These are phyloP conservation scores for Abrus precatorius DNA, from an alignment of 306 rosid genomes.

Conservation along the genomic window DNA sequence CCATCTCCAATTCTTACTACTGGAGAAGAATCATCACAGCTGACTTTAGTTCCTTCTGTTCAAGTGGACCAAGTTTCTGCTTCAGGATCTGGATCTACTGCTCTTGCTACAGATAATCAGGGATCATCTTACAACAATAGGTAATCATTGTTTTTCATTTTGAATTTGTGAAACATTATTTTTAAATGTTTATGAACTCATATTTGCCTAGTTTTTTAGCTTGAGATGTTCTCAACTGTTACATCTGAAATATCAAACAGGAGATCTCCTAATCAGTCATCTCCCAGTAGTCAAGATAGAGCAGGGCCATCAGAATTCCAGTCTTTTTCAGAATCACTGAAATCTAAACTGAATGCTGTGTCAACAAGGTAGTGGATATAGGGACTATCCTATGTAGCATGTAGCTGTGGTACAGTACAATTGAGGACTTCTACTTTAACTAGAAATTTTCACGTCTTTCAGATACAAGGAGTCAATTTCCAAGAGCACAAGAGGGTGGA, in stretches of 20 bases:
- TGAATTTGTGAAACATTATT: constrained; percentile 31
- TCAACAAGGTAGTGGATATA: constrained; percentile 70
- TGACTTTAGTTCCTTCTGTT: constrained; percentile 55
- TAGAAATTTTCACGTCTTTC: constrained; percentile 20
- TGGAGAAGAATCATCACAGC: constrained; percentile 71
- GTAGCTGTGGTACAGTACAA: constrained; percentile 17
- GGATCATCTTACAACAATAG: constrained; percentile 67
- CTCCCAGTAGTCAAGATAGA: constrained; percentile 81
- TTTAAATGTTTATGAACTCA: constrained; percentile 1
- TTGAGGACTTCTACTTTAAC: background rate
- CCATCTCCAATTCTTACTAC: constrained; percentile 56
- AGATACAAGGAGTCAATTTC: constrained; percentile 98
- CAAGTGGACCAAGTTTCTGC: constrained; percentile 68
- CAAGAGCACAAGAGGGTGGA: constrained; percentile 96
- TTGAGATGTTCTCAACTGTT: constrained; percentile 21
- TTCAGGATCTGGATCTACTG: constrained; percentile 71
- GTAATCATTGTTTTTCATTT: constrained; percentile 47
- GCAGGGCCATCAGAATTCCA: constrained; percentile 96
- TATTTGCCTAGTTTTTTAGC: background rate
- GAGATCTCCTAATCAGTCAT: constrained; percentile 73
- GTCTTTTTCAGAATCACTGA: constrained; percentile 88
- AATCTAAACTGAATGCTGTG: constrained; percentile 85
- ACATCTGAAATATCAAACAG: constrained; percentile 45
- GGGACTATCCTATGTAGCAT: constrained; percentile 17
- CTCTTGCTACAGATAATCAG: constrained; percentile 52